Evolutionary conservation across 768 basidiomycete genomes (phyloP).

Genomic region (Psilocybe cyanescens): DNA sequence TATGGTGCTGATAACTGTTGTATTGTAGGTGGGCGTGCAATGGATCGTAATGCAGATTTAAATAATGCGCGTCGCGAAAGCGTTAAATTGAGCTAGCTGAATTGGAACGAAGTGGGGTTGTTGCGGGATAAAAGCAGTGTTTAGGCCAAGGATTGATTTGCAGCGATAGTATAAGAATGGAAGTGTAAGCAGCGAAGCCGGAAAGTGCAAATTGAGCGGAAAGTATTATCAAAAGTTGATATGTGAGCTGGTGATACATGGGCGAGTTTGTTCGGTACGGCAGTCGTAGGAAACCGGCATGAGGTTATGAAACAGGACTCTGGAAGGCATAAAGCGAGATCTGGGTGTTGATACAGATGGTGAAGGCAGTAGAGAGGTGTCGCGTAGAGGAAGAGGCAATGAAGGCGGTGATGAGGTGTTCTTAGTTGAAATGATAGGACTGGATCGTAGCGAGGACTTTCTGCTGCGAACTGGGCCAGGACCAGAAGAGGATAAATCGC

Average conservation of each 20-base stretch:
- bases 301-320: conserved; percentile 58
- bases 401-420: conserved; percentile 11
- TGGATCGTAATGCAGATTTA: conserved; percentile 28
- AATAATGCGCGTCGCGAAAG: conserved; percentile 22
- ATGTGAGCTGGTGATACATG: conserved; percentile 34
- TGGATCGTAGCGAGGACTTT: conserved; percentile 55
- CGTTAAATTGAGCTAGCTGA: conserved; percentile 22
- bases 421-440: conserved; percentile 37
- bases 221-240: conserved; percentile 24
- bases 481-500: conserved; percentile 24
- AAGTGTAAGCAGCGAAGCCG: conserved; percentile 17
- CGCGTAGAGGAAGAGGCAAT: conserved; percentile 25
- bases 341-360: conserved; percentile 32
- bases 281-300: conserved; percentile 60
- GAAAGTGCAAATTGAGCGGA: conserved; percentile 6
- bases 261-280: conserved; percentile 21
- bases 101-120: conserved; percentile 15
- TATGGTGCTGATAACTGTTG: conserved; percentile 18
- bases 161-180: conserved; percentile 16
- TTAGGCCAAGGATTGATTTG: conserved; percentile 6
- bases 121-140: conserved; percentile 15
- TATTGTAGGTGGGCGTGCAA: conserved; percentile 22
- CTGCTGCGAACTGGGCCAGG: conserved; percentile 63
- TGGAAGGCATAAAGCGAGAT: conserved; percentile 49
- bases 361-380: conserved; percentile 25